phyloP scores from a whole-genome alignment of 768 basidiomycete species.

The Rhizopogon sp. region DNA sequence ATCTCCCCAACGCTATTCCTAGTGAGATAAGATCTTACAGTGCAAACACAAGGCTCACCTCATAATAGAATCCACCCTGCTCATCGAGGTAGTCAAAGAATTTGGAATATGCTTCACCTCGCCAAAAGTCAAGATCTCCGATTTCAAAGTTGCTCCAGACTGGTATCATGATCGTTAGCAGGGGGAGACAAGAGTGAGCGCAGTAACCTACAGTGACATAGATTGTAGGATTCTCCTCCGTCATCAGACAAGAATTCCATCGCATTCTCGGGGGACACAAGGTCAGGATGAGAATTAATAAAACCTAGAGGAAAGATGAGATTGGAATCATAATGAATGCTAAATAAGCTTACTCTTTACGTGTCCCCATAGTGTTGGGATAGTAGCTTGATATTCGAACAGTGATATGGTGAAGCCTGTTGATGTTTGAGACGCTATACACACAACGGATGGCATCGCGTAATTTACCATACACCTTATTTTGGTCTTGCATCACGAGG shows the following conservation, averaged over 20 bases:
- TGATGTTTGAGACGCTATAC: slow-evolving; percentile 17
- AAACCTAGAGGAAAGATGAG: slow-evolving; percentile 48
- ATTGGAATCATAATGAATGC: neutral
- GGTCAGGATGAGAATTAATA: slow-evolving; percentile 53
- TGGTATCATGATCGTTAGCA: slow-evolving; percentile 25
- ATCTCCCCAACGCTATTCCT: slow-evolving; percentile 69
- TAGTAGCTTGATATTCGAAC: slow-evolving; percentile 75
- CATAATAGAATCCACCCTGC: slow-evolving; percentile 89
- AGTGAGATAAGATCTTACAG: neutral
- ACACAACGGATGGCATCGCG: slow-evolving; percentile 2
- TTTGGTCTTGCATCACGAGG: slow-evolving; percentile 69
- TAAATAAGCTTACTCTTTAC: slow-evolving; percentile 50
- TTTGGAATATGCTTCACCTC: slow-evolving; percentile 73
- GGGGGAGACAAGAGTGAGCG: neutral
- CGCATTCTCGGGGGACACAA: slow-evolving; percentile 59
- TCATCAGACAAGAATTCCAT: slow-evolving; percentile 73
- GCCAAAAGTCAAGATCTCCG: slow-evolving; percentile 85
- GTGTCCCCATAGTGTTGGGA: slow-evolving; percentile 72
- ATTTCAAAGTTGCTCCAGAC: slow-evolving; percentile 81
- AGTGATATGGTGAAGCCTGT: slow-evolving; percentile 77
- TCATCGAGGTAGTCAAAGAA: slow-evolving; percentile 82
- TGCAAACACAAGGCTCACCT: slow-evolving; percentile 42
- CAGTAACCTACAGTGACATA: slow-evolving; percentile 64
- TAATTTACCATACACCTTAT: slow-evolving; percentile 72
- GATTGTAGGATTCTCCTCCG: slow-evolving; percentile 62